Percentiles rank a stretch among this genome's conserved stretches.
Evolutionary conservation across 495 filamentous ascomycete species (phyloP).

Genomic region (Platismatia glauca): DNA sequence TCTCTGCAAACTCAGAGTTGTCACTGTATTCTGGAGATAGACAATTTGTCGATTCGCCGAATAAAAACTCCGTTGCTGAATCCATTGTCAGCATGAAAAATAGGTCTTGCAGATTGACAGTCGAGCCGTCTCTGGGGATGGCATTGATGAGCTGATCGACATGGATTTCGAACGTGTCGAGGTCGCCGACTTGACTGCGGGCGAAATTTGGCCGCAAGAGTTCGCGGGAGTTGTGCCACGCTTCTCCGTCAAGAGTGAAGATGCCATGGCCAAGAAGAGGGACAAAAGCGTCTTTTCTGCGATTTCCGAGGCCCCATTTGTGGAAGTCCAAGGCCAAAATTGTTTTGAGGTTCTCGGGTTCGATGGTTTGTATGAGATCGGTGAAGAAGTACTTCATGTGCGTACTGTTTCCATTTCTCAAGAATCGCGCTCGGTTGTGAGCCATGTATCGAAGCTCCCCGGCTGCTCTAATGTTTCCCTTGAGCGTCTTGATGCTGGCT

Average conservation of each 20-base stretch:
- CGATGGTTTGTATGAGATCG: slow-evolving; percentile 47
- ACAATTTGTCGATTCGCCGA: slow-evolving; percentile 46
- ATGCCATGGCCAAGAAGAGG: slow-evolving; percentile 53
- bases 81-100: slow-evolving; percentile 58
- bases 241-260: slow-evolving; percentile 60
- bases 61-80: slow-evolving; percentile 59
- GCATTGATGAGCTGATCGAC: slow-evolving; percentile 43
- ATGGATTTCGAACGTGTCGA: slow-evolving; percentile 48
- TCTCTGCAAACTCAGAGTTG: slow-evolving; percentile 28
- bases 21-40: slow-evolving; percentile 27
- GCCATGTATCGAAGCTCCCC: slow-evolving; percentile 13
- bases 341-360: slow-evolving; percentile 83
- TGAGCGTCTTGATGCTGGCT: slow-evolving; percentile 9
- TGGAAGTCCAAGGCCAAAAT: slow-evolving; percentile 74
- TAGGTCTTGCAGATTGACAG: slow-evolving; percentile 53
- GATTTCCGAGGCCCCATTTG: slow-evolving; percentile 47
- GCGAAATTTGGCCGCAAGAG: slow-evolving; percentile 40
- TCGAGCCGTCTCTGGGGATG: slow-evolving; percentile 37
- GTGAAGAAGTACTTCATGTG: slow-evolving; percentile 25
- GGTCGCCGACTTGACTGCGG: slow-evolving; percentile 33
- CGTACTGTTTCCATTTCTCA: slow-evolving; percentile 24
- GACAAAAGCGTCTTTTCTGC: slow-evolving; percentile 35
- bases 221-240: slow-evolving; percentile 52
- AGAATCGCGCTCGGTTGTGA: background rate
- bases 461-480: background rate